Evolutionary conservation across 441 rosid genomes (phyloP).

Genomic region (Bocquillonia castaneifolia): DNA sequence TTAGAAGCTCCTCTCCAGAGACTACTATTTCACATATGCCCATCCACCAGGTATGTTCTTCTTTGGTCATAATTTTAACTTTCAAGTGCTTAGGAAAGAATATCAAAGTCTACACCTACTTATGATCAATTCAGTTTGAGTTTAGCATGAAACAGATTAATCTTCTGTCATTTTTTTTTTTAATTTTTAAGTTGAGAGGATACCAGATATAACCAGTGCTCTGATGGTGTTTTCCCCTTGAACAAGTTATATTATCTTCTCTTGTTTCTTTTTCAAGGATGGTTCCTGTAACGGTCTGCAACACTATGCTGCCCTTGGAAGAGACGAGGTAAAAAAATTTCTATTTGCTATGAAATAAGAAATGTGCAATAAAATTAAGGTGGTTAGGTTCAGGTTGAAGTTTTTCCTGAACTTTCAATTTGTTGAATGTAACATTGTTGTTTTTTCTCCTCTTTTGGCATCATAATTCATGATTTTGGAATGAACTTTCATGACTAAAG

Average conservation of each 20-base stretch:
- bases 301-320: conserved; percentile 98
- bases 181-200: conserved; percentile 4
- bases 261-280: conserved; percentile 51
- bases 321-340: conserved; percentile 69
- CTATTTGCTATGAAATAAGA: conserved; percentile 9
- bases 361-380: neutral
- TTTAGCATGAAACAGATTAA: conserved; percentile 1
- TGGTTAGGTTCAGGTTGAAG: neutral
- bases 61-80: neutral
- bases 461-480: neutral
- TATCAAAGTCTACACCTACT: neutral
- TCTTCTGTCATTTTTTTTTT: neutral
- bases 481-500: neutral
- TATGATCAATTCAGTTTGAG: neutral
- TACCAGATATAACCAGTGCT: neutral
- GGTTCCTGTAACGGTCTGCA: conserved; percentile 99
- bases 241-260: conserved; percentile 15
- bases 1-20: conserved; percentile 81
- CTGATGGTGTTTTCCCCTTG: conserved; percentile 5
- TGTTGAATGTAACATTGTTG: neutral
- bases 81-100: conserved; percentile 9
- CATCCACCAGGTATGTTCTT: conserved; percentile 74
- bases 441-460: neutral
- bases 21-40: conserved; percentile 69
- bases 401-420: neutral